These are phyloP conservation scores for Patellifolia procumbens DNA, from an alignment of 179 eudicot species.

Conservation along the genomic window DNA sequence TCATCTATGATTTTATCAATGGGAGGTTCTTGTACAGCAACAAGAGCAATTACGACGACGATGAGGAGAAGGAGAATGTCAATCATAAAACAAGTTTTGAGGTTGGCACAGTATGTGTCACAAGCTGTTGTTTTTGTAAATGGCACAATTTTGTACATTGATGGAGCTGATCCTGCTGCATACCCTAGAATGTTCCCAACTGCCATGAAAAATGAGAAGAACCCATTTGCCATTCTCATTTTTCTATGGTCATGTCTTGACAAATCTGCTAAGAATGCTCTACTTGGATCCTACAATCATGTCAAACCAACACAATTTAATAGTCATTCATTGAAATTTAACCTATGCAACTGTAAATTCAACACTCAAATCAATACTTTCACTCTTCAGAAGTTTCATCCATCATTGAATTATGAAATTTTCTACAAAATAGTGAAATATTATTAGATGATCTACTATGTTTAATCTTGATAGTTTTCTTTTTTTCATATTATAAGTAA, in stretches of 20 bases:
- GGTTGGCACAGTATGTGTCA: conserved; percentile 47
- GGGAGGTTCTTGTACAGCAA: conserved; percentile 25
- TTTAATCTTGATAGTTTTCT: no score
- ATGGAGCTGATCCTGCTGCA: conserved; percentile 39
- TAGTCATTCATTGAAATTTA: no score
- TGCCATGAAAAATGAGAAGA: conserved; percentile 50
- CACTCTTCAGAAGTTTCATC: no score
- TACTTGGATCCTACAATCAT: conserved; percentile 36
- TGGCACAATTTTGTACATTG: conserved; percentile 26
- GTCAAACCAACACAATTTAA: not conserved
- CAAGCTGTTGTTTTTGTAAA: conserved; percentile 45
- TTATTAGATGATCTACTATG: no score
- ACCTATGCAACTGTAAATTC: no score
- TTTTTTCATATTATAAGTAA: no score
- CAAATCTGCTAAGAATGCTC: conserved; percentile 49
- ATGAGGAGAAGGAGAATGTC: conserved; percentile 32
- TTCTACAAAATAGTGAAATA: no score
- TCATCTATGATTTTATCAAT: conserved; percentile 5
- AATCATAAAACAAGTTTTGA: conserved; percentile 43
- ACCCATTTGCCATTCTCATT: conserved; percentile 47
- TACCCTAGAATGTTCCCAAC: conserved; percentile 47
- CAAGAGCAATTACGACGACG: conserved; percentile 26
- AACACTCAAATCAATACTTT: not conserved
- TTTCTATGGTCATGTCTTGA: conserved; percentile 35
- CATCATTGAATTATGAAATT: no score